Conservation (phyloP, 306 rosid species). For the Cotoneaster glaucophyllus region DNA sequence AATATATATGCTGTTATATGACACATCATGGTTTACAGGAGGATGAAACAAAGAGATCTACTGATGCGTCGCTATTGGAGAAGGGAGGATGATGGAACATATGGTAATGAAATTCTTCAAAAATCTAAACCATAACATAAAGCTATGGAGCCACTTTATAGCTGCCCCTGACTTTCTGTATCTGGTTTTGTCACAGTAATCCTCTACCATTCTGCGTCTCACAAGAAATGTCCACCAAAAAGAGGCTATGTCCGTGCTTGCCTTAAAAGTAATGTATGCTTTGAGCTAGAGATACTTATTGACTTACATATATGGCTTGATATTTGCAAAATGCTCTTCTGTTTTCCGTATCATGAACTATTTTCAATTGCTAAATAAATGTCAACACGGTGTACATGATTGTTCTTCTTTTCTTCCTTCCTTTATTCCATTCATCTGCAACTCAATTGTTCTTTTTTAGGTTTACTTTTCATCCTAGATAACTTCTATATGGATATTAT, state of each 20-base stretch:
- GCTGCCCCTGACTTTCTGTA: constrained; percentile 6
- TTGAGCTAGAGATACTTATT: constrained; percentile 21
- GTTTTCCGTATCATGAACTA: neutral
- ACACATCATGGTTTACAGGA: constrained; percentile 47
- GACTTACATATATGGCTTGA: constrained; percentile 4
- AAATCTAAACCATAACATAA: neutral
- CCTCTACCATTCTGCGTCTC: constrained; percentile 69
- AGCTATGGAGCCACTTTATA: constrained; percentile 8
- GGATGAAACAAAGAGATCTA: constrained; percentile 78
- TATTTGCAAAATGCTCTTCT: constrained; percentile 7
- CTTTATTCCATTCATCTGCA: neutral
- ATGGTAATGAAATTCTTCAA: constrained; percentile 40
- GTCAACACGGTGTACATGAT: neutral
- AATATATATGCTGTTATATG: constrained; percentile 6
- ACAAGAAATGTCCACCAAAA: constrained; percentile 59
- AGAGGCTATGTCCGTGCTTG: constrained; percentile 77
- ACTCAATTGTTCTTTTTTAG: neutral
- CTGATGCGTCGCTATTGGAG: constrained; percentile 84
- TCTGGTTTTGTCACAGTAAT: constrained; percentile 50
- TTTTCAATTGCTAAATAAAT: neutral
- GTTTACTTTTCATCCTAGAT: neutral
- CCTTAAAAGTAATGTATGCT: constrained; percentile 88
- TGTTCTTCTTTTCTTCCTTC: neutral
- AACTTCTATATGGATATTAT: neutral
- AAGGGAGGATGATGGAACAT: constrained; percentile 94